Percentiles rank a stretch among this genome's conserved stretches.
These are phyloP conservation scores for Neurospora hispaniola DNA, from an alignment of 495 filamentous ascomycete species.

Conservation along the genomic window DNA sequence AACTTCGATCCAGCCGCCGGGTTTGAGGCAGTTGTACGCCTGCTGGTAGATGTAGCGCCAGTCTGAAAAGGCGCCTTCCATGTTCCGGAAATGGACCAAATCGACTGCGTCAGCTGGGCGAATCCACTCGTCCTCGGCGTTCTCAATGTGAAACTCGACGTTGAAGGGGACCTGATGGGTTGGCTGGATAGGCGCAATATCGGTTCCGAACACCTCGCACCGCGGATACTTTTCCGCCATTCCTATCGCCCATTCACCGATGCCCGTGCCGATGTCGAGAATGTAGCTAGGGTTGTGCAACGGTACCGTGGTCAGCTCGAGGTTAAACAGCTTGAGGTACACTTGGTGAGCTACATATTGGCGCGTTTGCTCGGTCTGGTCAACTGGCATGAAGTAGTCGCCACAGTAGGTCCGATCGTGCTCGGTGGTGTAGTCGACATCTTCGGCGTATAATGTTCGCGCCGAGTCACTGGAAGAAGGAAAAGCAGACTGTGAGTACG, in stretches of 20 bases:
- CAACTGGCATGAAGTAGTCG: constrained; percentile 66
- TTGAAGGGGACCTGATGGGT: constrained; percentile 48
- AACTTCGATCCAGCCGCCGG: constrained; percentile 57
- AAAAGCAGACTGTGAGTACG: constrained; percentile 1
- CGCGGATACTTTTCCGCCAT: constrained; percentile 54
- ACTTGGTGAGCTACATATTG: constrained; percentile 57
- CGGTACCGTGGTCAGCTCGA: constrained; percentile 47
- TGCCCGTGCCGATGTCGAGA: constrained; percentile 59
- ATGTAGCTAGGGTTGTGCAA: constrained; percentile 46
- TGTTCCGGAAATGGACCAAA: constrained; percentile 52
- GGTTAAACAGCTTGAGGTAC: constrained; percentile 49
- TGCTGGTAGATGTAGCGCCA: constrained; percentile 53
- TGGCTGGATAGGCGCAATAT: constrained; percentile 50
- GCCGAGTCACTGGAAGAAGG: constrained; percentile 35
- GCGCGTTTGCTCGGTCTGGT: constrained; percentile 62
- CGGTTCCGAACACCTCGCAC: constrained; percentile 56
- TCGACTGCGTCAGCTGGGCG: constrained; percentile 48
- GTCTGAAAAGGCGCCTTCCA: constrained; percentile 52
- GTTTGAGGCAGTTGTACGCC: constrained; percentile 47
- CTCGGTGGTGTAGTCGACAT: constrained; percentile 47
- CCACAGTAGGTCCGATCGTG: constrained; percentile 60
- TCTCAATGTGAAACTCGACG: constrained; percentile 60
- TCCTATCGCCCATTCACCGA: constrained; percentile 66
- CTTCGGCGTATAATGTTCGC: constrained; percentile 46
- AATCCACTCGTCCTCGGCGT: constrained; percentile 51